phyloP scores from a whole-genome alignment of 2,329 filamentous ascomycete genomes.

The Talaromyces piceae region DNA sequence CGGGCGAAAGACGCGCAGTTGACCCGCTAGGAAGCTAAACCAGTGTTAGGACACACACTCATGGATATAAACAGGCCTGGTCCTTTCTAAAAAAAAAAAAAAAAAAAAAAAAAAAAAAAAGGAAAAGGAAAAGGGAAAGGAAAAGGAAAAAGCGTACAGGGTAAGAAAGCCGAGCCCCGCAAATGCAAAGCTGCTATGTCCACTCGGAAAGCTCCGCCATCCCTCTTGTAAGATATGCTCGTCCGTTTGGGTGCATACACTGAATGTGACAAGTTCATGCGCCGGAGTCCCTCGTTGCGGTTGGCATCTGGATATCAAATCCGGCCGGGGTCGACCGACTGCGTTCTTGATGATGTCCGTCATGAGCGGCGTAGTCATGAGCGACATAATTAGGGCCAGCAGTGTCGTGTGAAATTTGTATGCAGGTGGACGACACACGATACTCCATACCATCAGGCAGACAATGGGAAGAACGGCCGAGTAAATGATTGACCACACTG shows the following conservation, averaged over 20 bases:
- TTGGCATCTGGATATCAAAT: conserved; percentile 80
- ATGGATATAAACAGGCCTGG: not conserved
- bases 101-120: no score
- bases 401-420: conserved; percentile 83
- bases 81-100: no score
- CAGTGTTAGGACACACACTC: not conserved
- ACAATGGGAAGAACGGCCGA: conserved; percentile 64
- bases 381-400: conserved; percentile 68
- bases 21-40: conserved; percentile 41
- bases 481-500: conserved; percentile 68
- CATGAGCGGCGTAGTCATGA: conserved; percentile 71
- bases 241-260: conserved; percentile 42
- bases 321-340: conserved; percentile 74
- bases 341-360: conserved; percentile 90
- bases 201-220: conserved; percentile 58
- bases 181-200: conserved; percentile 57
- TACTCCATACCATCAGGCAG: conserved; percentile 59
- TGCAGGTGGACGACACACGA: conserved; percentile 52
- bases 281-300: conserved; percentile 54
- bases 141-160: conserved; percentile 31
- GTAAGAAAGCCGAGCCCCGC: conserved; percentile 54
- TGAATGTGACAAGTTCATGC: conserved; percentile 45
- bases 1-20: conserved; percentile 53
- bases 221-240: conserved; percentile 55
- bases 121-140: no score